phyloP scores from a whole-genome alignment of 2,329 filamentous ascomycete species.

The Diaporthe sp. region DNA sequence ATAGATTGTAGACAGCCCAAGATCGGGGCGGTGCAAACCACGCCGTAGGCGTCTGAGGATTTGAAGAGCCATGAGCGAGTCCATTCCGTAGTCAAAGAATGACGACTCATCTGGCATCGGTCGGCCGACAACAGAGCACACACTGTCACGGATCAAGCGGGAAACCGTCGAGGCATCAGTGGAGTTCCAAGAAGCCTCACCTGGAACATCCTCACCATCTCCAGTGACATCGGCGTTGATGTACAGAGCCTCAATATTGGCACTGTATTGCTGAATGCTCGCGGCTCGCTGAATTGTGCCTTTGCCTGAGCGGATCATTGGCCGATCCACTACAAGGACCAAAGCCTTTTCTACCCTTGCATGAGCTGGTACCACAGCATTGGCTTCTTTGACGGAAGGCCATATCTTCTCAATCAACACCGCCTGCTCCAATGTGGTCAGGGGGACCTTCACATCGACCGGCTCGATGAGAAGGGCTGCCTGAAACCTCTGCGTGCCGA shows the following conservation, averaged over 20 bases:
- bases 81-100: conserved; percentile 39
- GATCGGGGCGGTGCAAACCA: background rate
- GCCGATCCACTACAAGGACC: conserved; percentile 51
- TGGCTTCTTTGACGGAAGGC: conserved; percentile 24
- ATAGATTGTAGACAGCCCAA: background rate
- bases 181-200: background rate
- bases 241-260: conserved; percentile 18
- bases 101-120: conserved; percentile 22
- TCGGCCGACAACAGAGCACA: conserved; percentile 15
- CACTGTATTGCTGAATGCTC: conserved; percentile 31
- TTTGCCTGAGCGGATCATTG: conserved; percentile 56
- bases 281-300: conserved; percentile 41
- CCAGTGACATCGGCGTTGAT: background rate
- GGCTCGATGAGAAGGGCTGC: conserved; percentile 52
- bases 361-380: conserved; percentile 20
- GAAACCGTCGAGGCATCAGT: background rate
- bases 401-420: conserved; percentile 31
- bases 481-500: conserved; percentile 23
- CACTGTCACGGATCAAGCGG: conserved; percentile 11
- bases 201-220: background rate
- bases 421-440: conserved; percentile 41
- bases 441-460: conserved; percentile 28
- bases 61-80: conserved; percentile 38
- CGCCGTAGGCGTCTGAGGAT: conserved; percentile 26
- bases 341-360: conserved; percentile 50